A percentile compares a stretch with the other conserved stretches of the same genome.
phyloP scores from a whole-genome alignment of 2,329 filamentous ascomycete species.

The Fusarium newnesense region DNA sequence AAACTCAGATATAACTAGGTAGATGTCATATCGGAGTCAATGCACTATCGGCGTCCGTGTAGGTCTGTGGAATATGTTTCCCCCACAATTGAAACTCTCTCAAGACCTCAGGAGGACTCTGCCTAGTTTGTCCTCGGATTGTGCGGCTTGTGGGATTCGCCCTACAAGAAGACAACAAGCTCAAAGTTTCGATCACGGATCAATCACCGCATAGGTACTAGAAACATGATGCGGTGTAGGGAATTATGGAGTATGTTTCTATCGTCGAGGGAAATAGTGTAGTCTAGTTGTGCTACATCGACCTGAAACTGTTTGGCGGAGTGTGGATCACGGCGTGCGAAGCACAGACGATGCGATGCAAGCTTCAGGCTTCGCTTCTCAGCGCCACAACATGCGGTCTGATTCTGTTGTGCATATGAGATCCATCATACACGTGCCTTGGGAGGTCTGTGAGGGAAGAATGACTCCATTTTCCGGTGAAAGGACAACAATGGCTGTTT shows the following conservation, averaged over 20 bases:
- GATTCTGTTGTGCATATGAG: constrained; percentile 12
- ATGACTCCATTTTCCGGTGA: constrained; percentile 26
- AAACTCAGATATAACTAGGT: neutral
- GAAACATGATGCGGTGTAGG: constrained; percentile 14
- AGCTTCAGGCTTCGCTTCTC: constrained; percentile 32
- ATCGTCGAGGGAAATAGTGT: constrained; percentile 4
- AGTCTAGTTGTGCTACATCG: constrained; percentile 21
- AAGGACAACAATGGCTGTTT: constrained; percentile 26
- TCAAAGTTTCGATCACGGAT: constrained; percentile 1
- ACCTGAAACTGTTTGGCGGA: constrained; percentile 36
- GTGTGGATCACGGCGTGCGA: constrained; percentile 27
- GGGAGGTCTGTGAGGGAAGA: constrained; percentile 25
- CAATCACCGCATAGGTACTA: constrained; percentile 6
- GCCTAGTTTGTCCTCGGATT: neutral
- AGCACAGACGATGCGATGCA: constrained; percentile 33
- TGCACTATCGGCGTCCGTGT: neutral
- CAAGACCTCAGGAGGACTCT: neutral
- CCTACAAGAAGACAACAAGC: constrained; percentile 1
- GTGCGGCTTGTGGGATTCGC: neutral
- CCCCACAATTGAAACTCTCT: neutral
- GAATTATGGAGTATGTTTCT: constrained; percentile 24
- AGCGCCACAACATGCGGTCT: constrained; percentile 20
- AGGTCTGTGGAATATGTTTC: neutral
- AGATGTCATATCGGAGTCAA: neutral
- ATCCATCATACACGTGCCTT: constrained; percentile 18